These are phyloP conservation scores for Sphagnum contortum DNA, from an alignment of 225 moss, liverwort and hornwort genomes.

Conservation along the genomic window DNA sequence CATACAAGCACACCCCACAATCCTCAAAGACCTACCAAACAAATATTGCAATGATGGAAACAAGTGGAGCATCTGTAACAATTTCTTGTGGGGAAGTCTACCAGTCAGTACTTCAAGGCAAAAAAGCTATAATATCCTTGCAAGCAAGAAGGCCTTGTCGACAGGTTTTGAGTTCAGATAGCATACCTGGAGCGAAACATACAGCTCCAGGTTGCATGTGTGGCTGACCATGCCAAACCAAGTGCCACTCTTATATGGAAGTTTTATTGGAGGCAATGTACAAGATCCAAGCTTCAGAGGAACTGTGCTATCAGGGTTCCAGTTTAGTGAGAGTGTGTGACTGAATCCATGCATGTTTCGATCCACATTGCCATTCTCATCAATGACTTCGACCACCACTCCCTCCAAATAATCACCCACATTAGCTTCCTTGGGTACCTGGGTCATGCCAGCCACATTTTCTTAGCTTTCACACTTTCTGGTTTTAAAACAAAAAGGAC, in stretches of 20 bases:
- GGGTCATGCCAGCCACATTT: neutral
- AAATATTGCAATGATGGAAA: too few species aligned
- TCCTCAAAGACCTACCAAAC: too few species aligned
- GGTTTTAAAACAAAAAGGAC: neutral
- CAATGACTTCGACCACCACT: constrained; percentile 21
- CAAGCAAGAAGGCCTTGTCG: too few species aligned
- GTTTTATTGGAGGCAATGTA: constrained; percentile 23
- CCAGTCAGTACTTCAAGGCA: too few species aligned
- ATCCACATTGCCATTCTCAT: constrained; percentile 22
- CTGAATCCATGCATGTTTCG: constrained; percentile 16
- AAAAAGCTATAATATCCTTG: too few species aligned
- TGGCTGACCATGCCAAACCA: constrained; percentile 27
- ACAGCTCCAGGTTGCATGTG: constrained; percentile 14
- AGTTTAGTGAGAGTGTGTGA: constrained; percentile 18
- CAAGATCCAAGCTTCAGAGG: constrained; percentile 18
- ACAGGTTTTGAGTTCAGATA: too few species aligned
- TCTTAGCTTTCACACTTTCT: neutral
- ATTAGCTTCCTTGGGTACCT: constrained; percentile 7
- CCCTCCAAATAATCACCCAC: constrained; percentile 14
- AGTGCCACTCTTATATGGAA: constrained; percentile 9
- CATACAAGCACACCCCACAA: too few species aligned
- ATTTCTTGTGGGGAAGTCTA: too few species aligned
- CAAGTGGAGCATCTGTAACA: neutral
- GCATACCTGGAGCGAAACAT: constrained; percentile 9
- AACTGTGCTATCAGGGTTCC: constrained; percentile 18